Base-by-base conservation (phyloP, 1,139 yeast species). In the Geotrichum citri-aurantii region DNA sequence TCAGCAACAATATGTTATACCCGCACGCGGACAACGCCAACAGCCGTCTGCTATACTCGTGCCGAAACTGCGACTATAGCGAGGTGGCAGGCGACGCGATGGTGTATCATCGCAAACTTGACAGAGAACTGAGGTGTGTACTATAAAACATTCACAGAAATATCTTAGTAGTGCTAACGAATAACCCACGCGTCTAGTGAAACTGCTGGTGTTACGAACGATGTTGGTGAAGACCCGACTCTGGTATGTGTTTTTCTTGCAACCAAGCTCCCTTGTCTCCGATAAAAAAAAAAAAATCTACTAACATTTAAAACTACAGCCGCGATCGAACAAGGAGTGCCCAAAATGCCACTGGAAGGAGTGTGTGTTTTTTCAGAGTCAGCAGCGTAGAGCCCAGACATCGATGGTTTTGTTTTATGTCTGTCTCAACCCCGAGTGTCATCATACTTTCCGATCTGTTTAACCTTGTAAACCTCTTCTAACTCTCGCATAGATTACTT, bases 191-290 rank as follows among this genome's bases (percentile, higher is more conserved):
- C 27, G 49, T 59, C 65, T 54, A 64, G 93, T 66, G 98, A 91
- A 69, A 93, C 98, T 1, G 99, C 99, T 1, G 99, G 99, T 66
- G 97, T 91, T 59, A 96, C 95, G 50, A 95, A 90, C 70, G 99
- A 95, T 72, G 88, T 95, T 65, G 98, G 97, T 0, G 81, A 85
- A 48, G 99, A 93, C 73, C 99, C 99, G 14, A 93, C 99, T 3
- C 83, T 92, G 63, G 69, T 68, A 53, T 37, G 70, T 52, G 5
- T 23, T 54, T 24, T 14, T 48, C 21, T n/a, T n/a, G n/a, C n/a
- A n/a, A n/a, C n/a, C n/a, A n/a, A n/a, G n/a, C n/a, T n/a, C n/a
- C n/a, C n/a, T n/a, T n/a, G n/a, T n/a, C n/a, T n/a, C n/a, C n/a
- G n/a, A n/a, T n/a, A n/a, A n/a, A n/a, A n/a, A n/a, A n/a, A n/a